phyloP scores from a whole-genome alignment of 139 green algal species.

The Tetraselmis striata region DNA sequence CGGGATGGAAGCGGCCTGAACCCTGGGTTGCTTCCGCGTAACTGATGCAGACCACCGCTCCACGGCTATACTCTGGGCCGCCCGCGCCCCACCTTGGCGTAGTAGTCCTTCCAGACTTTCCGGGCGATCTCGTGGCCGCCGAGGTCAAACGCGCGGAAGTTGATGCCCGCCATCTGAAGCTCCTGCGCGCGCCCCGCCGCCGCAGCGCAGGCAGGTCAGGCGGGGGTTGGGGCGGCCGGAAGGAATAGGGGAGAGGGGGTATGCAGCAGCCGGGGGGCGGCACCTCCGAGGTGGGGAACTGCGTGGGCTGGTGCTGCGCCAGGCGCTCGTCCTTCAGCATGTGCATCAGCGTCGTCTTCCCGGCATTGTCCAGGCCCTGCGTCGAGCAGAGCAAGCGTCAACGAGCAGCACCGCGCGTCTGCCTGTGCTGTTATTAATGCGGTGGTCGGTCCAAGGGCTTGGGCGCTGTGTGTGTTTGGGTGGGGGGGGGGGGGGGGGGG shows the following conservation, averaged over 20 bases:
- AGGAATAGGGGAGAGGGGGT: not conserved
- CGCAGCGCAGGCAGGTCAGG: not conserved
- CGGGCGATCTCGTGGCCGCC: slow-evolving; percentile 97
- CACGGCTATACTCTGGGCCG: no score
- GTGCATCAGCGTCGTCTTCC: slow-evolving; percentile 99
- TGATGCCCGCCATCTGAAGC: slow-evolving; percentile 97
- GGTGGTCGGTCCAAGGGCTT: no score
- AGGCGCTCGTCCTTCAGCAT: slow-evolving; percentile 99
- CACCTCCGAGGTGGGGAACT: slow-evolving; percentile 94
- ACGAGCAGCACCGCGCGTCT: no score
- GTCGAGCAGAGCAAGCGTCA: not conserved
- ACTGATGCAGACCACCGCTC: no score
- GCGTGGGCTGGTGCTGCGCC: slow-evolving; percentile 94
- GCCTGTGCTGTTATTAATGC: no score
- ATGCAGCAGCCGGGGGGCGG: not conserved
- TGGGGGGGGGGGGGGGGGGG: no score
- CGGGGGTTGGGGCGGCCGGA: no score
- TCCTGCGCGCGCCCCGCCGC: slow-evolving; percentile 47
- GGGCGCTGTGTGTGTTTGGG: no score
- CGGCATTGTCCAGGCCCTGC: slow-evolving; percentile 95
- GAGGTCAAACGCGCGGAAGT: slow-evolving; percentile 99
- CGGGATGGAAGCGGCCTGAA: no score
- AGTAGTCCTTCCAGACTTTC: slow-evolving; percentile 99
- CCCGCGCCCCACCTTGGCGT: slow-evolving; percentile 87
- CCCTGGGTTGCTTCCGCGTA: no score